Percentiles rank a stretch among this genome's conserved stretches.
Evolutionary conservation across 1,284 basidiomycete genomes (phyloP).

Genomic region (Austropuccinia psidii): DNA sequence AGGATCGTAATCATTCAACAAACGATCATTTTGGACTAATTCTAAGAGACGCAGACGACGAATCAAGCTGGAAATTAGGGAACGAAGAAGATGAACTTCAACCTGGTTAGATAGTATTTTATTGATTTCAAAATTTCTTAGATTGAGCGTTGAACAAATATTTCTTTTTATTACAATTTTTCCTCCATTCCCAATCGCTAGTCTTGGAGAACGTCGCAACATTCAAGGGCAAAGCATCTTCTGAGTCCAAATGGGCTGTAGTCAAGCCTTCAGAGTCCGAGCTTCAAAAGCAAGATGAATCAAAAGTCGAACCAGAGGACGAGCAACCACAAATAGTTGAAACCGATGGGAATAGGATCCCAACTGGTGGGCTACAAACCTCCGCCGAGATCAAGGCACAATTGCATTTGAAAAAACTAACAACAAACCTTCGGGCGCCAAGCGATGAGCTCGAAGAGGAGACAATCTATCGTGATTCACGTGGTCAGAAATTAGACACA

Average conservation of each 20-base stretch:
- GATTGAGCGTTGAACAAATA: not conserved
- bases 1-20: not conserved
- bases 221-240: conserved; percentile 29
- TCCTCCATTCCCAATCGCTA: too few species aligned
- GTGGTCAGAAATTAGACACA: conserved; percentile 79
- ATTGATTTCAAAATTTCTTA: too few species aligned
- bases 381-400: conserved; percentile 53
- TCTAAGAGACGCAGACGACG: conserved; percentile 9
- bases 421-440: conserved; percentile 48
- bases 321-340: conserved; percentile 56
- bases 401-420: conserved; percentile 43
- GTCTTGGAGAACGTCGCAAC: conserved; percentile 28
- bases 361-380: conserved; percentile 50
- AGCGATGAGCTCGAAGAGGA: conserved; percentile 59
- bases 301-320: conserved; percentile 44
- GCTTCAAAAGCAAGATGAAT: conserved; percentile 46
- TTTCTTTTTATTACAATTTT: too few species aligned
- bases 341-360: conserved; percentile 55
- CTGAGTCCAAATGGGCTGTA: conserved; percentile 25
- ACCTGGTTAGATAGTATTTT: not conserved
- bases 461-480: conserved; percentile 87
- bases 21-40: conserved; percentile 19
- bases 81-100: conserved; percentile 25
- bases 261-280: conserved; percentile 20
- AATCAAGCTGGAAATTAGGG: conserved; percentile 36